phyloP scores from a whole-genome alignment of 257 asterid genomes.

The Solanum appendiculatum region DNA sequence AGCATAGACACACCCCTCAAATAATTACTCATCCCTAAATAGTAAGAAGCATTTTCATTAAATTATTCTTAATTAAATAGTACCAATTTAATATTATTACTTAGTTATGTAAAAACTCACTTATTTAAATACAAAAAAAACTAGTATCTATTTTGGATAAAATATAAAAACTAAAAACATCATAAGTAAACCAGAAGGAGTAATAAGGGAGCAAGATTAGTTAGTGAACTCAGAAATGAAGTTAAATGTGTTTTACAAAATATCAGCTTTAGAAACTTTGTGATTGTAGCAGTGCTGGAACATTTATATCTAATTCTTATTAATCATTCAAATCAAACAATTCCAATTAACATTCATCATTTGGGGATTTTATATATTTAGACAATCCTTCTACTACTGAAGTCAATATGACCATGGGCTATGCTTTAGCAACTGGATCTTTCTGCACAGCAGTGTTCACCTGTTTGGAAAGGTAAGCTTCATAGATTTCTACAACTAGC shows the following conservation, averaged over 20 bases:
- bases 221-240: neutral
- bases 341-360: neutral
- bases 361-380: neutral
- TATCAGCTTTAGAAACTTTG: neutral
- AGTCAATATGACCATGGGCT: neutral
- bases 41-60: too few species aligned
- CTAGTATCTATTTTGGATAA: too few species aligned
- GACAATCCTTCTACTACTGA: neutral
- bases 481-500: conserved; percentile 63
- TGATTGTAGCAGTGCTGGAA: neutral
- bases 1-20: too few species aligned
- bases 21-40: too few species aligned
- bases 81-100: too few species aligned
- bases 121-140: too few species aligned
- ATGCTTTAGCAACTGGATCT: conserved; percentile 26
- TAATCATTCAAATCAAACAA: neutral
- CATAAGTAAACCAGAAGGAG: too few species aligned
- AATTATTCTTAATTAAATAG: too few species aligned
- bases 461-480: conserved; percentile 67
- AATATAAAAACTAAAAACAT: too few species aligned
- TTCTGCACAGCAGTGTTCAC: conserved; percentile 68
- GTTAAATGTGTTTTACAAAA: neutral
- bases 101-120: too few species aligned
- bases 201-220: neutral
- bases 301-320: neutral